Evolutionary conservation across 352 stramenopile genomes (phyloP), one percentile per base, ranked within the genome.

Genomic region (Elongisporangium undulatum): DNA sequence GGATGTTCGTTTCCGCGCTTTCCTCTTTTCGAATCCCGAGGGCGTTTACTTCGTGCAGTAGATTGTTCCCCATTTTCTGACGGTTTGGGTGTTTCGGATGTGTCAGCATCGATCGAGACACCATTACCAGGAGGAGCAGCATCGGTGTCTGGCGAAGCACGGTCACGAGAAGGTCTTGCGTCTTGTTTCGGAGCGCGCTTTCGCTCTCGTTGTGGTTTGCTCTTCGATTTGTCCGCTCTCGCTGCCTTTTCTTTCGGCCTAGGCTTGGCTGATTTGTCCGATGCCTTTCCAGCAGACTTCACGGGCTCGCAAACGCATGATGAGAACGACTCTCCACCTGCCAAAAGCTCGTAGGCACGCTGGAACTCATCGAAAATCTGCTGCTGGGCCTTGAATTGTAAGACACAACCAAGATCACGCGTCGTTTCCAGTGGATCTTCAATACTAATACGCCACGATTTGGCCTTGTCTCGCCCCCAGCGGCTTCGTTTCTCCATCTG

Each of bases 371-470:
- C 41, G 24, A 90, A 59, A 24, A 95, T 92, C 29, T 59, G 69
- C 26, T 84, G 64, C 49, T 96, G 85, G 12, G 73, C 75, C 38
- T 79, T 69, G 29, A 84, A 81, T 53, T 90, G 71, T 21, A 96
- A 62, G 53, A 94, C 84, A 49, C 78, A 88, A 21, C 87, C 87
- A 51, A 97, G 65, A 60, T 97, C 89, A 26, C 85, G 87, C 8
- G 72, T 59, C 17, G 66, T 75, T 61, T 97, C 89, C 16, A 97
- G 66, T 16, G 89, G 87, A 19, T 97, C 89, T 58, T 95, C 71
- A 38, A 97, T 88, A 53, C 87, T 95, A 39, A 97, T 63, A 22
- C 89, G 87, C 87, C 89, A 96, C 20, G 71, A 68, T 39, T 87
- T 86, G 23, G 78, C 61, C 49, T 88, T 87, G 22, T 64, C 68